These are phyloP conservation scores for Kodamaea anthophila DNA, from an alignment of 1,139 yeast species.

Conservation along the genomic window DNA sequence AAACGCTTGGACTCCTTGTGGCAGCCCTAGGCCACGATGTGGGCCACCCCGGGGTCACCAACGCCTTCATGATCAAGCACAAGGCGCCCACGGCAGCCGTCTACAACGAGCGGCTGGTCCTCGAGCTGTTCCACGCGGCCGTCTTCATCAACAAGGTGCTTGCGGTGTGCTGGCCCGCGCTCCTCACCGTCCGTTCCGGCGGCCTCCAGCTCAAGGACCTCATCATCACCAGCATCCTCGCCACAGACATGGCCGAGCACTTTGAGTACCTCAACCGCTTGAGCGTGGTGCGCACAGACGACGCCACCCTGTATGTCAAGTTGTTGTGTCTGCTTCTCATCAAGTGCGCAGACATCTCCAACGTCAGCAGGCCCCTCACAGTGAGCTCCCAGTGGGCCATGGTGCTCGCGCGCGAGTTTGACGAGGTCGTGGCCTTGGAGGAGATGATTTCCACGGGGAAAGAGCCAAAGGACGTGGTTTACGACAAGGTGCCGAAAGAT, in stretches of 20 bases:
- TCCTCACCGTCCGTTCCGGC: slow-evolving; percentile 21
- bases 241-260: slow-evolving; percentile 95
- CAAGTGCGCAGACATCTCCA: slow-evolving; percentile 92
- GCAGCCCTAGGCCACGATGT: slow-evolving; percentile 94
- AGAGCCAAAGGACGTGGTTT: slow-evolving; percentile 16
- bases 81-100: slow-evolving; percentile 61
- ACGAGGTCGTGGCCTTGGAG: slow-evolving; percentile 58
- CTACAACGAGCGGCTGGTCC: slow-evolving; percentile 61
- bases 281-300: slow-evolving; percentile 15
- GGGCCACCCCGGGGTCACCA: slow-evolving; percentile 94
- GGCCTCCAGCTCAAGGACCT: slow-evolving; percentile 24
- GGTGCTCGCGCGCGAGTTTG: slow-evolving; percentile 69
- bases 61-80: slow-evolving; percentile 57
- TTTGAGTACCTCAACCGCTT: slow-evolving; percentile 59
- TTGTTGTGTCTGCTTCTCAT: slow-evolving; percentile 64
- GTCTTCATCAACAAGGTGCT: slow-evolving; percentile 58
- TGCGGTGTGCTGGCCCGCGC: slow-evolving; percentile 57
- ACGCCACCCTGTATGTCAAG: slow-evolving; percentile 25
- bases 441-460: slow-evolving; percentile 19
- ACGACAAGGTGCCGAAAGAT: slow-evolving; percentile 24
- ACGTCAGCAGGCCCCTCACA: slow-evolving; percentile 73
- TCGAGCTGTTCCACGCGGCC: slow-evolving; percentile 82
- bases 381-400: slow-evolving; percentile 86
- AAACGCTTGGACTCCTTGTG: slow-evolving; percentile 55
- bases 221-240: slow-evolving; percentile 51